A percentile compares a stretch with the other conserved stretches of the same genome.
These are phyloP conservation scores for Cercophora sp. DNA, from an alignment of 495 filamentous ascomycete species.

Conservation along the genomic window DNA sequence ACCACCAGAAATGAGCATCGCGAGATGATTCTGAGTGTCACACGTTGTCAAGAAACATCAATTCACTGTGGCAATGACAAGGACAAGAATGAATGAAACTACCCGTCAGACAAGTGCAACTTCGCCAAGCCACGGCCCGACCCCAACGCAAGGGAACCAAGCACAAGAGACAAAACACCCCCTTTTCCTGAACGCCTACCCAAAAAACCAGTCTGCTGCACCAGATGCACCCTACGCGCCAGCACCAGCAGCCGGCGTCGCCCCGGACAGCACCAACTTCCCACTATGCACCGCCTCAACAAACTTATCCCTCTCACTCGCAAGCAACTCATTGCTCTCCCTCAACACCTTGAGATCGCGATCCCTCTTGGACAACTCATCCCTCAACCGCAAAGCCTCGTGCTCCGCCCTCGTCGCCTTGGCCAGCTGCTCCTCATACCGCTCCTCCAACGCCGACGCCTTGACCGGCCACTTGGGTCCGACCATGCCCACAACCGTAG, in stretches of 20 bases:
- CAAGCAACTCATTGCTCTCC: constrained; percentile 18
- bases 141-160: not conserved
- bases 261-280: constrained; percentile 5
- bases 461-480: constrained; percentile 32
- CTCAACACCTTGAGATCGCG: constrained; percentile 15
- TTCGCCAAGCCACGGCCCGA: no score
- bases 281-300: constrained; percentile 18
- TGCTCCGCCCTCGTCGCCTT: constrained; percentile 11
- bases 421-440: constrained; percentile 16
- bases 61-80: no score
- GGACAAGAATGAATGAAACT: no score
- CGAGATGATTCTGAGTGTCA: no score
- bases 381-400: constrained; percentile 6
- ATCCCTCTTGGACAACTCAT: not conserved
- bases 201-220: constrained; percentile 6
- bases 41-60: no score
- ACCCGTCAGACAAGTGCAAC: no score
- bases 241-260: not conserved
- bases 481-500: constrained; percentile 41
- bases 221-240: not conserved
- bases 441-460: constrained; percentile 34
- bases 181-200: not conserved
- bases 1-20: no score
- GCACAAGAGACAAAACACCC: not conserved
- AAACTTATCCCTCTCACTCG: constrained; percentile 14